Evolutionary conservation across 148 eudicot species (phyloP), one percentile per base, ranked within the genome.

Genomic region (Vaccinium corymbosum): DNA sequence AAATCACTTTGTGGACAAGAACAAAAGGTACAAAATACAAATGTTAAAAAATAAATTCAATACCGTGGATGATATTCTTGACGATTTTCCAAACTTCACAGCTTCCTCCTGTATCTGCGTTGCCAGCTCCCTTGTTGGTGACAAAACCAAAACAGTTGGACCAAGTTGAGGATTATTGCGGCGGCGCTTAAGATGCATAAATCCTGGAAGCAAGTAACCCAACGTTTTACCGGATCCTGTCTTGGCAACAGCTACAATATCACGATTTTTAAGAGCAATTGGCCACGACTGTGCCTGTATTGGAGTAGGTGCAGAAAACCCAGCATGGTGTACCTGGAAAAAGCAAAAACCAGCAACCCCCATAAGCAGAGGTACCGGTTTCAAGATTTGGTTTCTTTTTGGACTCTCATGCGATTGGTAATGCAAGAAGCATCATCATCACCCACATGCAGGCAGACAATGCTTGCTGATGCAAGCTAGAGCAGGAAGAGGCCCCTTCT

Each of bases 71-170:
- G 88, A 78, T 53, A 94, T 90, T 85, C 90, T 90, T 12, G 94
- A 91, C 52, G 98, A 88, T 70, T 85, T 91, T 57, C 95, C 95
- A 82, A 97, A 97, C 89, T 97, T 97, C 75, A 88, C 79, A 78
- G 98, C 99, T 91, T 97, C 99, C 80, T 87, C 97, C 90, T 90
- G 98, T 75, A 97, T 97, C 90, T 97, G 99, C 10, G 97, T 94
- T 8, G 99, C 99, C 85, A 97, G 85, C 85, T 97, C 99, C 84
- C 99, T 89, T 9, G 99, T 97, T 27, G 99, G 99, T 53, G 99
- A 92, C 81, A 97, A 76, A 15, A 97, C 97, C 90, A 97, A 86
- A 84, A 97, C 94, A 64, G 95, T 93, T 22, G 99, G 99, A 20
- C 99, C 98, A 87, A 92, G 72, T 80, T 87, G 92, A 8, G 98